These are phyloP conservation scores for Labyrinthula sp. DNA, from an alignment of 352 stramenopile species.

Conservation along the genomic window DNA sequence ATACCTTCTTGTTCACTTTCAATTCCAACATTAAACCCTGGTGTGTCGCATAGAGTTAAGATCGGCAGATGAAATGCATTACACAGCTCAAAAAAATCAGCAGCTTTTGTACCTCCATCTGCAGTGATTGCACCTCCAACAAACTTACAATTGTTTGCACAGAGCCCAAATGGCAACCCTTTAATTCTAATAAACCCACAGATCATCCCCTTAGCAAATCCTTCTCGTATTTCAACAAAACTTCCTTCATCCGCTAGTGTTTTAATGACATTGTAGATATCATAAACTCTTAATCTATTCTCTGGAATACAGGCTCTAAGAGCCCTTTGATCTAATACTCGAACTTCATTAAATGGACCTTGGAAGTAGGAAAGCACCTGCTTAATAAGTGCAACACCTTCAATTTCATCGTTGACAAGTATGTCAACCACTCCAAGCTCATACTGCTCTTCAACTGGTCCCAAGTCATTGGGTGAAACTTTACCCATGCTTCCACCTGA, in stretches of 20 bases:
- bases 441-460: slow-evolving; percentile 14
- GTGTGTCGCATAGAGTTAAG: slow-evolving; percentile 28
- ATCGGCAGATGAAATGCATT: slow-evolving; percentile 26
- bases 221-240: slow-evolving; percentile 23
- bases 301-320: slow-evolving; percentile 25
- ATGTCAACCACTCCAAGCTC: slow-evolving; percentile 28
- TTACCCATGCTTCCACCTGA: slow-evolving; percentile 26
- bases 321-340: slow-evolving; percentile 11
- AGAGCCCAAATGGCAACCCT: slow-evolving; percentile 18
- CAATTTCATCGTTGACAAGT: slow-evolving; percentile 24
- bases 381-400: slow-evolving; percentile 20
- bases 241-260: slow-evolving; percentile 19
- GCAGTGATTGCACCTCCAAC: slow-evolving; percentile 27
- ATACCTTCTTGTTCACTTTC: slow-evolving; percentile 29
- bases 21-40: slow-evolving; percentile 30
- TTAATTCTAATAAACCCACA: slow-evolving; percentile 23
- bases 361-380: slow-evolving; percentile 32
- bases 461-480: slow-evolving; percentile 12
- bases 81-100: slow-evolving; percentile 27
- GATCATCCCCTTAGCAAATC: slow-evolving; percentile 20
- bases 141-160: slow-evolving; percentile 25
- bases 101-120: slow-evolving; percentile 27
- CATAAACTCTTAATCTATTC: slow-evolving; percentile 30
- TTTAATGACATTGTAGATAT: slow-evolving; percentile 17
- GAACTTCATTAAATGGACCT: slow-evolving; percentile 3